Evolutionary conservation across 305 asterid genomes (phyloP), one percentile per base, ranked within the genome.

Genomic region (Striga hermonthica): DNA sequence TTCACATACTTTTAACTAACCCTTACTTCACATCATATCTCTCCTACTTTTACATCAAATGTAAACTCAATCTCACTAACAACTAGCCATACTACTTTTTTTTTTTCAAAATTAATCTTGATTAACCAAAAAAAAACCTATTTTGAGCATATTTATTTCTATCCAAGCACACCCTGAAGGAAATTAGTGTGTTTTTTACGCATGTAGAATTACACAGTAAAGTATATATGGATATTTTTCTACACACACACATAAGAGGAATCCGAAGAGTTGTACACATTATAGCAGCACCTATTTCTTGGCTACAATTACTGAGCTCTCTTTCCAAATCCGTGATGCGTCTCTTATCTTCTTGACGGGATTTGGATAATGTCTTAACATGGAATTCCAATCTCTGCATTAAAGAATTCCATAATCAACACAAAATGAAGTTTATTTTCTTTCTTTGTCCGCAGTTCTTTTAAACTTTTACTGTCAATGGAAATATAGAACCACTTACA

Each of bases 361-460:
- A 81, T 70, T 81, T 79, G 15, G 89, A 76, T 68, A 87, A 79
- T 67, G 86, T 70, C 74, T 77, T 88, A 55, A 76, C 86, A 72
- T 89, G 91, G 67, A 70, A 72, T 70, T 92, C 96, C 80, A 89
- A 59, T 70, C 74, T 83, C 98, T 92, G 85, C 80, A 74, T 58
- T 45, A 72, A 74, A 70, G 57, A 73, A 28, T 52, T 34, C 55
- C 59, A 14, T 45, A 70, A 38, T 28, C 44, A 28, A 68, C 28
- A 15, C 57, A 50, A 48, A 57, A 62, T n/a, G 47, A 36, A 15
- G 34, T 65, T 66, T 22, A 31, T 34, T 22, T 22, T 40, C 60
- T 43, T 45, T 59, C 35, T 38, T 48, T 45, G 61, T 35, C 11
- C 41, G 48, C 38, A 45, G 60, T 10, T 37, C 49, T 50, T 31